Base-by-base conservation (phyloP, 1,284 basidiomycete genomes). In the Caloboletus inedulis region DNA sequence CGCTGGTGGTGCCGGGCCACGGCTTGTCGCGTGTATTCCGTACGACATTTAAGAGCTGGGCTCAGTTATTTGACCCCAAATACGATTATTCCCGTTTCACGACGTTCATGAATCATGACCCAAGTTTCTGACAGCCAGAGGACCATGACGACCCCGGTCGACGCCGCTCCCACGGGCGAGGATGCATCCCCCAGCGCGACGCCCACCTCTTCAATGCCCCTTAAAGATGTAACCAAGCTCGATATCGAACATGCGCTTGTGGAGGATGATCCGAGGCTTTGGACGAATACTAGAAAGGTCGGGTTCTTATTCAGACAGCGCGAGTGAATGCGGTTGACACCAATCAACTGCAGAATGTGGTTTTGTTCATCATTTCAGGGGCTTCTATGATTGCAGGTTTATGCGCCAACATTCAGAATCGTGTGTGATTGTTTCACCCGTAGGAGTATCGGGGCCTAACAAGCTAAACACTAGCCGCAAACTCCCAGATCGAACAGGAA, bases 331-430 rank as follows among this genome's bases (percentile, higher is more conserved):
- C 12, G n/a, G 19, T 21, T 39, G 25, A 52, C 44, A 8, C 18
- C 2, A 14, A 41, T 13, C 16, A 18, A 39, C 13, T 39, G 1
- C 52, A 87, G 85, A 77, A 74, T 41, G 58, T 73, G 14, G 77
- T 80, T 27, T 71, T 91, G 36, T 60, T 72, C 41, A 79, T 86
- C 47, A 77, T 89, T 33, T 75, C 81, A 3, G 74, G 75, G 23
- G 87, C 85, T 1, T 72, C 82, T 16, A 80, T 90, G 69, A 83
- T 89, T 43, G 85, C 87, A 2, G 87, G 89, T 10, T 73, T 94
- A 36, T 79, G 78, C 0, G 75, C 76, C 1, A 88, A 80, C 58
- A 84, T 89, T 35, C 87, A 85, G 62, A 87, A 84, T 63, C 85
- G 84, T 87, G 57, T 63, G 81, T 64, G 14, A 16, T 33, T 10